Evolutionary conservation across 176 grass and related monocot genomes (phyloP).

Genomic region (Oryza punctata): DNA sequence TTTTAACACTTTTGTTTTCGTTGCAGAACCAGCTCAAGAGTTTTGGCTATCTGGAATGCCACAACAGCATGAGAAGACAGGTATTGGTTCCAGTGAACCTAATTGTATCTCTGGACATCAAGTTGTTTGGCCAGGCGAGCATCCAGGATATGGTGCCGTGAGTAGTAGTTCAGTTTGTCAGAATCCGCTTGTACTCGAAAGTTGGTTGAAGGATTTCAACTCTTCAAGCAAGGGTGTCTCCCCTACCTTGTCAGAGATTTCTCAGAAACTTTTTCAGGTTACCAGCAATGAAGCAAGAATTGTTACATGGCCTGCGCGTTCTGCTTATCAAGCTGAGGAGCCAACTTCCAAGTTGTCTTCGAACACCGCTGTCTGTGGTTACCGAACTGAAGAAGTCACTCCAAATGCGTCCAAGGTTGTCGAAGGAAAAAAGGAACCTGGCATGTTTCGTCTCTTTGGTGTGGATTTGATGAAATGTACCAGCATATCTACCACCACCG

Average conservation of each 20-base stretch:
- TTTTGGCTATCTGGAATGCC: conserved; percentile 59
- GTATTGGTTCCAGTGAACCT: conserved; percentile 35
- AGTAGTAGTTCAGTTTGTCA: conserved; percentile 45
- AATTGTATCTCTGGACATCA: conserved; percentile 50
- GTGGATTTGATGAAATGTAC: conserved; percentile 48
- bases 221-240: conserved; percentile 35
- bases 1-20: conserved; percentile 1
- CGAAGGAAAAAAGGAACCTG: conserved; percentile 43
- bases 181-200: conserved; percentile 40
- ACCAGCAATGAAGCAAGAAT: conserved; percentile 32
- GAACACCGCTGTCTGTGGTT: conserved; percentile 35
- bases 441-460: conserved; percentile 59
- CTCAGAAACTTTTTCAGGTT: conserved; percentile 54
- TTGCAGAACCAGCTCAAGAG: conserved; percentile 50
- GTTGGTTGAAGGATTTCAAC: conserved; percentile 59
- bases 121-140: conserved; percentile 48
- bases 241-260: conserved; percentile 51
- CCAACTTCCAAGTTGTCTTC: conserved; percentile 40
- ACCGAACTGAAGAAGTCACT: conserved; percentile 33
- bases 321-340: conserved; percentile 42
- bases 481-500: neutral
- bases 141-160: conserved; percentile 29
- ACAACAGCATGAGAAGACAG: conserved; percentile 47
- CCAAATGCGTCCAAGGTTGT: conserved; percentile 29
- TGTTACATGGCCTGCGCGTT: conserved; percentile 39